A percentile compares a stretch with the other conserved stretches of the same genome.
phyloP scores from a whole-genome alignment of 148 eudicot species.

The Camellia sinensis region DNA sequence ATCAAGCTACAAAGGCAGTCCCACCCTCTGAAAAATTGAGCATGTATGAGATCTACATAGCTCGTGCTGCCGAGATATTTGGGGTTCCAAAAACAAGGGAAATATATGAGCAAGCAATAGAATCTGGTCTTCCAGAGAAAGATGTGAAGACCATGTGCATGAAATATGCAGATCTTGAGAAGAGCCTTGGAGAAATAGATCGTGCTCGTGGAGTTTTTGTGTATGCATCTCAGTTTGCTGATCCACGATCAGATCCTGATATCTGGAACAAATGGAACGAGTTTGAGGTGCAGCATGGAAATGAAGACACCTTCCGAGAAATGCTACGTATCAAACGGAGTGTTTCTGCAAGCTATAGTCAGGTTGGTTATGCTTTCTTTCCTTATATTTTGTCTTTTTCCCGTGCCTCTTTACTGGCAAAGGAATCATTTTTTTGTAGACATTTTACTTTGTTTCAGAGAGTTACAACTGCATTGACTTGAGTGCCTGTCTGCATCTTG shows the following conservation, averaged over 20 bases:
- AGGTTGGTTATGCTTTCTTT: conserved; percentile 37
- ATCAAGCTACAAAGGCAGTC: conserved; percentile 84
- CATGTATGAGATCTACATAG: conserved; percentile 94
- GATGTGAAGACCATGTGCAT: conserved; percentile 84
- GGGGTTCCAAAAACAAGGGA: conserved; percentile 93
- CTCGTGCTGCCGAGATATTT: conserved; percentile 88
- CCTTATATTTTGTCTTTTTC: background rate
- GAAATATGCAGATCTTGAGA: conserved; percentile 89
- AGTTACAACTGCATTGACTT: background rate
- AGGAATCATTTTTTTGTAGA: background rate
- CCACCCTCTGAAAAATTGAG: conserved; percentile 83
- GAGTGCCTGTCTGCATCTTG: background rate
- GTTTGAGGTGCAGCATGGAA: conserved; percentile 94
- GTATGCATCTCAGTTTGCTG: conserved; percentile 70
- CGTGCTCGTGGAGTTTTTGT: conserved; percentile 70
- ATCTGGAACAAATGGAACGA: conserved; percentile 89
- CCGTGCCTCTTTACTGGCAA: background rate
- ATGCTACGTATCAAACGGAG: conserved; percentile 85
- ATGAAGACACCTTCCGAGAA: conserved; percentile 89
- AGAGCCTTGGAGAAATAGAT: conserved; percentile 92
- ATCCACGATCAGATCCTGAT: conserved; percentile 79
- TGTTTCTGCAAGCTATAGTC: conserved; percentile 82
- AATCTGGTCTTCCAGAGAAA: conserved; percentile 88
- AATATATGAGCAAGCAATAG: conserved; percentile 88
- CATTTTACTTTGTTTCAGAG: background rate